Evolutionary conservation across 176 grass and related monocot species (phyloP).

Genomic region (Bothriochloa decipiens): DNA sequence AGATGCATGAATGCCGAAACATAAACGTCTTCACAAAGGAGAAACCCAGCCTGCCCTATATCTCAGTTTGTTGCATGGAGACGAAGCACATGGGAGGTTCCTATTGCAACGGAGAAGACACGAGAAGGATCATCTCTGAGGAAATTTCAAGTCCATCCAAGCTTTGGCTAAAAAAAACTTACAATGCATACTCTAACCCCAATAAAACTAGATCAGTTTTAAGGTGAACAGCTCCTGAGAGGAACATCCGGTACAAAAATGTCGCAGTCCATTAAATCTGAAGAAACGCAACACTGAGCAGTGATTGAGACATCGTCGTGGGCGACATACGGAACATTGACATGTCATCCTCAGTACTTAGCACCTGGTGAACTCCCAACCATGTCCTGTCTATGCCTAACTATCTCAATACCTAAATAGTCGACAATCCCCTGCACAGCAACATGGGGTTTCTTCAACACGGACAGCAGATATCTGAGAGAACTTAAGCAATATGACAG

Average conservation of each 20-base stretch:
- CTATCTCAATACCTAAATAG: slow-evolving; percentile 76
- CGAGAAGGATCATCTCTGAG: too few relatives aligned
- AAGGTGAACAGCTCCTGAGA: slow-evolving; percentile 4
- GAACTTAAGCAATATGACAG: neutral
- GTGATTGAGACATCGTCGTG: neutral
- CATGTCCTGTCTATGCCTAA: slow-evolving; percentile 50
- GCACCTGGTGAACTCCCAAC: neutral
- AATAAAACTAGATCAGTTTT: neutral
- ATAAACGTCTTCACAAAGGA: too few relatives aligned
- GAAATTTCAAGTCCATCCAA: neutral
- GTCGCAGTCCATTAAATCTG: neutral
- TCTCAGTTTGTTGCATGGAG: too few relatives aligned
- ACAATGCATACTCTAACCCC: neutral
- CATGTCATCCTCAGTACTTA: neutral
- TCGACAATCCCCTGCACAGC: slow-evolving; percentile 33
- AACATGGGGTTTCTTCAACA: slow-evolving; percentile 61
- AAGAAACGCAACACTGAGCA: neutral
- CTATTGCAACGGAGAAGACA: too few relatives aligned
- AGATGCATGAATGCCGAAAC: too few relatives aligned
- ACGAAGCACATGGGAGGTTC: too few relatives aligned
- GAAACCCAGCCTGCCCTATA: too few relatives aligned
- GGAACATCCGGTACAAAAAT: neutral
- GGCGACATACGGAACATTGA: neutral
- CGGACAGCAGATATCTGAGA: slow-evolving; percentile 39
- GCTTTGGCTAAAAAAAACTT: neutral